A percentile compares a stretch with the other conserved stretches of the same genome.
Evolutionary conservation across 225 moss, liverwort and hornwort genomes (phyloP).

Genomic region (Pleurozium schreberi): DNA sequence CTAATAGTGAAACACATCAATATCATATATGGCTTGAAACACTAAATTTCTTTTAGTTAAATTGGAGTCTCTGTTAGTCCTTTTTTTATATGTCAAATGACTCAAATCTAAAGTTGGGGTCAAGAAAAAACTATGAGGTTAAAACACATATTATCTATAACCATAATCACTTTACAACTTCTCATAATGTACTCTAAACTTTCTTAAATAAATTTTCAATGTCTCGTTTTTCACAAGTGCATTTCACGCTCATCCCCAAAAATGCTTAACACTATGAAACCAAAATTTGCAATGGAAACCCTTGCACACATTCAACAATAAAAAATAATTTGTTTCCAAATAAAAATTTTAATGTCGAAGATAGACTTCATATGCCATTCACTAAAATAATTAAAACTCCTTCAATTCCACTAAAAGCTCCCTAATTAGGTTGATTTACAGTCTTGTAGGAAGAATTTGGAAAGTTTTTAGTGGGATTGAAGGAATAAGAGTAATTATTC

Average conservation of each 20-base stretch:
- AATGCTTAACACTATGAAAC: background rate
- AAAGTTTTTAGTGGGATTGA: too few relatives aligned
- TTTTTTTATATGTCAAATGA: background rate
- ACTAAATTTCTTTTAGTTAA: too few relatives aligned
- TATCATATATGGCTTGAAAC: background rate
- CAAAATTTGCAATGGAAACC: background rate
- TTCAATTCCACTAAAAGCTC: too few relatives aligned
- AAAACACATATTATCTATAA: background rate
- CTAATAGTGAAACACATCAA: background rate
- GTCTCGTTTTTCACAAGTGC: background rate
- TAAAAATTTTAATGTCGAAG: background rate
- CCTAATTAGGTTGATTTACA: too few relatives aligned
- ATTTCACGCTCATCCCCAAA: background rate
- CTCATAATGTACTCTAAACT: background rate
- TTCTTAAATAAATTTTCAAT: background rate
- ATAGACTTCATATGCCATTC: background rate
- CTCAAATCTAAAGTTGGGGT: background rate
- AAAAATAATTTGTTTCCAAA: background rate
- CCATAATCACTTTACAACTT: background rate
- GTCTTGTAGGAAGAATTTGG: too few relatives aligned
- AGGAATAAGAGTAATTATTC: too few relatives aligned
- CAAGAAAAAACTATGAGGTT: background rate
- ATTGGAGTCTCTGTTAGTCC: too few relatives aligned
- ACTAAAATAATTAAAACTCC: too few relatives aligned
- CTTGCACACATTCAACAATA: background rate